Evolutionary conservation across 177 flowering plant species (phyloP), one percentile per base, ranked within the genome.

Genomic region (Vitis hybrid): DNA sequence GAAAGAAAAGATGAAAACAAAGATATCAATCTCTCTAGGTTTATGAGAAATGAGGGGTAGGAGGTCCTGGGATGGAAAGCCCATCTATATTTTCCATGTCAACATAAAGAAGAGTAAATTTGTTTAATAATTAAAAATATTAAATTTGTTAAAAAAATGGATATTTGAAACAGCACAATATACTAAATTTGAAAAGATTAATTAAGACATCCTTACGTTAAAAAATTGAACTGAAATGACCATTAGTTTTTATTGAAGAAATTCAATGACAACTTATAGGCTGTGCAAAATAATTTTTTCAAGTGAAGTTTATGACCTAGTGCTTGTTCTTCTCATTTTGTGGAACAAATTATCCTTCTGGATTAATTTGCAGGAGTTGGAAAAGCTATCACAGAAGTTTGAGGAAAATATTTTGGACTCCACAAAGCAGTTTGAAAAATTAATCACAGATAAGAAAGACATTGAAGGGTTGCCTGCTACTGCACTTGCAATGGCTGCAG

Each of bases 401-500:
- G 83, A 52, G 49, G 97, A 93, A 78, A 93, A 93, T 76, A 94
- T 91, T 67, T 74, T 93, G 78, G 99, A 96, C 79, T 88, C 98
- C 57, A 96, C 98, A 60, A 93, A 96, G 82, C 89, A 89, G 69
- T 96, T 89, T 82, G 95, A 91, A 82, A 92, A 91, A 72, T 57
- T 93, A 70, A 80, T 96, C 56, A 83, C 87, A 9, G 95, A 92
- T 69, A 89, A 92, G 84, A 86, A 87, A 70, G 97, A 96, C 6
- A 73, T 96, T 79, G 98, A 91, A 65, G 99, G 99, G 60, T 78
- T 93, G 85, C 98, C 99, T 68, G 87, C 92, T 67, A 86, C 88
- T 35, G 92, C 97, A 58, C 89, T 91, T 66, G 94, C 89, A 32
- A 70, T 96, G 81, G 93, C 90, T 69, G 97, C 99, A 50, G 97